phyloP scores from a whole-genome alignment of 345 rosid species.

The Triadica sebifera region DNA sequence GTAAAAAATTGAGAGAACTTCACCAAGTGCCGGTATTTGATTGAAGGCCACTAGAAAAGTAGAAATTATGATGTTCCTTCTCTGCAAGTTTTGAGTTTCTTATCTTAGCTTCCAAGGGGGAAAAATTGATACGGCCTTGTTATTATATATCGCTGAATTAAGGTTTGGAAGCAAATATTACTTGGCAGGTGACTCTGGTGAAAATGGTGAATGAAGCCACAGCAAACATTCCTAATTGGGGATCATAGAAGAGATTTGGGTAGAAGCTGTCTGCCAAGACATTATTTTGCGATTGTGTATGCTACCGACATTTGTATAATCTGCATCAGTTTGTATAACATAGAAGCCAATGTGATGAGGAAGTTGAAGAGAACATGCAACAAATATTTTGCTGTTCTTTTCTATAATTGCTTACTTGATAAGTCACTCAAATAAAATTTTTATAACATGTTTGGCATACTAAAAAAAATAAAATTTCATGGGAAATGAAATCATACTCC shows the following conservation, averaged over 20 bases:
- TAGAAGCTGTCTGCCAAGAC: neutral
- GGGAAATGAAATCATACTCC: too few relatives aligned
- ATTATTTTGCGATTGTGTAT: neutral
- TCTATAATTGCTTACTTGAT: too few relatives aligned
- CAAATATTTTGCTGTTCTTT: too few relatives aligned
- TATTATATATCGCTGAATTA: neutral
- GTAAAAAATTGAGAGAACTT: neutral
- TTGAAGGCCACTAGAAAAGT: neutral
- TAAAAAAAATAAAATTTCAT: too few relatives aligned
- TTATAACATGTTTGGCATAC: too few relatives aligned
- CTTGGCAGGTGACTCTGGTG: slow-evolving; percentile 77
- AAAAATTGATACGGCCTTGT: neutral
- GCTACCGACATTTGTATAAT: neutral
- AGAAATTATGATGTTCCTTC: neutral
- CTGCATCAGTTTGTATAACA: neutral
- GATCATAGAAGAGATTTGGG: slow-evolving; percentile 19
- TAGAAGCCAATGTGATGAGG: neutral
- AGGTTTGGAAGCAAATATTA: neutral
- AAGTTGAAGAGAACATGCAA: neutral
- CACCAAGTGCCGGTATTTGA: neutral
- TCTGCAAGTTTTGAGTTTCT: neutral
- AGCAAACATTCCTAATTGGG: slow-evolving; percentile 82
- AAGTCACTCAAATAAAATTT: too few relatives aligned
- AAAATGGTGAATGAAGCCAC: slow-evolving; percentile 95
- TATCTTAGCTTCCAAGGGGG: neutral